Evolutionary conservation across 352 stramenopile species (phyloP), one percentile per base, ranked within the genome.

Genomic region (Phytophthora meadii): DNA sequence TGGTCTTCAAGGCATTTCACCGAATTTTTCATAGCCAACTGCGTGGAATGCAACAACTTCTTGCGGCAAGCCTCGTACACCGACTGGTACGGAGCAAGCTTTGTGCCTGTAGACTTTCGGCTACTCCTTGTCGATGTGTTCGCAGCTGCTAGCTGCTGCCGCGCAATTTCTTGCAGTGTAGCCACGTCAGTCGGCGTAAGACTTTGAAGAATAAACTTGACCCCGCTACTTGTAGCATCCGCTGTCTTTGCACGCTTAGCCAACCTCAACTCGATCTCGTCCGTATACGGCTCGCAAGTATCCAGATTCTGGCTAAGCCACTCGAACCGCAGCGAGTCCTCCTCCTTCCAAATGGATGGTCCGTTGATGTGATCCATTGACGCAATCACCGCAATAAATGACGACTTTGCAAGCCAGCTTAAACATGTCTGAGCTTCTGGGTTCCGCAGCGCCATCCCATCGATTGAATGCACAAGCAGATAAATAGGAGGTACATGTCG

Each of bases 131-230:
- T 70, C 6, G 34, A 30, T 14, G 59, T 47, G 10, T 40, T 22
- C 0, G 54, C 32, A 45, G 60, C 50, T 17, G 57, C 74, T 7
- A 82, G 63, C 24, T 86, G 77, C n/a, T 73, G 72, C 9, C 67
- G 69, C 8, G 75, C 77, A 2, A 87, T 52, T 40, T 80, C 65
- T 72, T 73, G 67, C 45, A 89, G 49, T 15, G 76, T 85, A 5
- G 70, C 63, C 12, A 89, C 72, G 61, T 89, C 78, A 15, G 76
- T 84, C 10, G 81, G 81, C 19, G 81, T 86, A 12, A 89, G 67
- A 75, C 78, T 87, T 58, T 87, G 76, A 12, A 89, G 56, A 56
- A 89, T 89, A 56, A 82, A 89, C 37, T 84, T 79, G 53, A 89
- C 74, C 19, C 81, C 81, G 27, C 46, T 81, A 25, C 60, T 74